Percentiles rank a stretch among this genome's conserved stretches.
Conservation (phyloP, 2,329 filamentous ascomycete species). For the Tothia fuscella region DNA sequence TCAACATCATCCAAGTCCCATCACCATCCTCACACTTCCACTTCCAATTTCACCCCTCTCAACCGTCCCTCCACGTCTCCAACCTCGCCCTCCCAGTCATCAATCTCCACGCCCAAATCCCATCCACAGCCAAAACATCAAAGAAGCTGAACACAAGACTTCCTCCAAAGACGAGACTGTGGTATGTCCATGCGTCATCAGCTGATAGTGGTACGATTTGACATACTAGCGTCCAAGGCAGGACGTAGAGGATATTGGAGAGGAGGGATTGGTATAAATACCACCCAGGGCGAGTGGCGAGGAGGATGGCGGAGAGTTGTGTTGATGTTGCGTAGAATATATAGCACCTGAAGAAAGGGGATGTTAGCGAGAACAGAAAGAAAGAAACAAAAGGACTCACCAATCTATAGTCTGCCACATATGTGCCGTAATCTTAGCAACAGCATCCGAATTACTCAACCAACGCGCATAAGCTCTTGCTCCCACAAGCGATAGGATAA, state of each 20-base stretch:
- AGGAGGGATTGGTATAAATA: slow-evolving; percentile 55
- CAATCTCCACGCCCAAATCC: slow-evolving; percentile 41
- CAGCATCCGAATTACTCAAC: slow-evolving; percentile 43
- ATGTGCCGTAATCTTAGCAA: slow-evolving; percentile 47
- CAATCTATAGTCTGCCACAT: slow-evolving; percentile 55
- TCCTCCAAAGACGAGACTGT: slow-evolving; percentile 55
- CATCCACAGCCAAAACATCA: slow-evolving; percentile 38
- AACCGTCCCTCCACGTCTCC: background rate
- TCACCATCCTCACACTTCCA: too few species aligned
- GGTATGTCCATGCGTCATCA: slow-evolving; percentile 53
- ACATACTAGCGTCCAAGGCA: slow-evolving; percentile 59
- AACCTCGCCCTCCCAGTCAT: slow-evolving; percentile 14
- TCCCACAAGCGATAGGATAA: slow-evolving; percentile 50
- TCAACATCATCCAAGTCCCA: too few species aligned
- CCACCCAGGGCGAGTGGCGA: slow-evolving; percentile 53
- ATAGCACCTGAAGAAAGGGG: slow-evolving; percentile 46
- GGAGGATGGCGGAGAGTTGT: slow-evolving; percentile 51
- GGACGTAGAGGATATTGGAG: slow-evolving; percentile 55
- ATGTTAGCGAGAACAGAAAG: background rate
- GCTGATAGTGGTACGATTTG: slow-evolving; percentile 25
- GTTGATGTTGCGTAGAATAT: slow-evolving; percentile 56
- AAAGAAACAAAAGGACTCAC: slow-evolving; percentile 14
- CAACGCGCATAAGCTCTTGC: slow-evolving; percentile 50
- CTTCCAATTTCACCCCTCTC: background rate
- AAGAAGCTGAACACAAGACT: slow-evolving; percentile 56